A percentile compares a stretch with the other conserved stretches of the same genome.
These are phyloP conservation scores for Hanseniaspora lachancei DNA, from an alignment of 805 yeast species.

Conservation along the genomic window DNA sequence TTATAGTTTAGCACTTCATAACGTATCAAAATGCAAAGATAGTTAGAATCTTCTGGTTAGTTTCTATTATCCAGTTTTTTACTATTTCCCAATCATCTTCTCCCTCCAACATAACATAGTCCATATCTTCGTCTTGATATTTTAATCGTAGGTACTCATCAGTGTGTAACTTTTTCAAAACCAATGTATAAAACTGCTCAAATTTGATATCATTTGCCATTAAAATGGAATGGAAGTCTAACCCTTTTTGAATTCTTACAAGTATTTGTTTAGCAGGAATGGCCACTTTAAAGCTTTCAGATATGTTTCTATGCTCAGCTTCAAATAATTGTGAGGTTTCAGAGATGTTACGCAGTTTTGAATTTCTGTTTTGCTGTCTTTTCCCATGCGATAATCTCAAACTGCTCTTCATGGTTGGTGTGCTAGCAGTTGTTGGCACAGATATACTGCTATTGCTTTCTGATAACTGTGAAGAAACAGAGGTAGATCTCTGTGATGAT, in stretches of 20 bases:
- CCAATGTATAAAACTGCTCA: conserved; percentile 42
- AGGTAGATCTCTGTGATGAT: conserved; percentile 6
- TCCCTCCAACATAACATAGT: conserved; percentile 68
- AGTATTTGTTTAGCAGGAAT: conserved; percentile 30
- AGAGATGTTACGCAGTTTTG: conserved; percentile 6
- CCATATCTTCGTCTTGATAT: conserved; percentile 92
- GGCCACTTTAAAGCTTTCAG: conserved; percentile 30
- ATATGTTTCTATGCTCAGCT: conserved; percentile 28
- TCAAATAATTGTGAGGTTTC: conserved; percentile 17
- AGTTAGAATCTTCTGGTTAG: conserved; percentile 35
- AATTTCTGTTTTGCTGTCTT: conserved; percentile 7
- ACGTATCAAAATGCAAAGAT: conserved; percentile 29
- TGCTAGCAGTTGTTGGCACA: background rate
- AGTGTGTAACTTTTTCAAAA: conserved; percentile 43
- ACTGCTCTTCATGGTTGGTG: background rate
- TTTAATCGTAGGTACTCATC: conserved; percentile 39
- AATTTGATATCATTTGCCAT: conserved; percentile 42
- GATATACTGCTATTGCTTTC: background rate
- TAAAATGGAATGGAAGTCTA: conserved; percentile 50
- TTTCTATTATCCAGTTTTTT: conserved; percentile 48
- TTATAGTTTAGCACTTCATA: background rate
- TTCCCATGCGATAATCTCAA: background rate
- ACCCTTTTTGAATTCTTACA: conserved; percentile 32
- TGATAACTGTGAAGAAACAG: conserved; percentile 4
- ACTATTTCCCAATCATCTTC: conserved; percentile 86